Percentiles rank a stretch among this genome's conserved stretches.
These are phyloP conservation scores for Trichosporon asahii DNA, from an alignment of 1,284 basidiomycete species.

Conservation along the genomic window DNA sequence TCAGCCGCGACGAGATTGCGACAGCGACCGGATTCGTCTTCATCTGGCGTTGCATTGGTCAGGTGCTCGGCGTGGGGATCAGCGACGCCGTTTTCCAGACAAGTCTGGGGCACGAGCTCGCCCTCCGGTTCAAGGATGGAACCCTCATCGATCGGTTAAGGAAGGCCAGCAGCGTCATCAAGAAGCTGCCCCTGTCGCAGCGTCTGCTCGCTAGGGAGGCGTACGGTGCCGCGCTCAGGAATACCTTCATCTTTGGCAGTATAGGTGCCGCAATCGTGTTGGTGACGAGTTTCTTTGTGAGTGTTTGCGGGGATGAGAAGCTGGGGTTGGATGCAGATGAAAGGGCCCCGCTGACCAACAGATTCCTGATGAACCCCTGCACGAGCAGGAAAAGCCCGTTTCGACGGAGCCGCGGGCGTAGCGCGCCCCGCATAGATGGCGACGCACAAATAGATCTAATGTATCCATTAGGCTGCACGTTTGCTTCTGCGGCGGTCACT, in stretches of 20 bases:
- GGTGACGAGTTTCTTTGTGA: conserved; percentile 23
- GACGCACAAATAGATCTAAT: neutral
- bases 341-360: neutral
- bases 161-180: conserved; percentile 28
- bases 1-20: conserved; percentile 29
- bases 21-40: conserved; percentile 32
- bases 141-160: conserved; percentile 29
- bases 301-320: neutral
- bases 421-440: neutral
- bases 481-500: too few species aligned
- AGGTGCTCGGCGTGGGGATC: conserved; percentile 34
- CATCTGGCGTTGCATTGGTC: conserved; percentile 33
- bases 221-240: conserved; percentile 25
- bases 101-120: conserved; percentile 23
- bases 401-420: neutral
- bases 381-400: neutral
- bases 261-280: conserved; percentile 26
- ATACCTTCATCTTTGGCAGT: conserved; percentile 32
- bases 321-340: neutral
- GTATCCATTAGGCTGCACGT: neutral
- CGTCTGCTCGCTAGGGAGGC: conserved; percentile 28
- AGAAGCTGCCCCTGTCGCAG: conserved; percentile 19
- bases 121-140: conserved; percentile 16
- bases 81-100: conserved; percentile 34
- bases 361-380: neutral